phyloP scores from a whole-genome alignment of 345 rosid species.

The Populus deltoides region DNA sequence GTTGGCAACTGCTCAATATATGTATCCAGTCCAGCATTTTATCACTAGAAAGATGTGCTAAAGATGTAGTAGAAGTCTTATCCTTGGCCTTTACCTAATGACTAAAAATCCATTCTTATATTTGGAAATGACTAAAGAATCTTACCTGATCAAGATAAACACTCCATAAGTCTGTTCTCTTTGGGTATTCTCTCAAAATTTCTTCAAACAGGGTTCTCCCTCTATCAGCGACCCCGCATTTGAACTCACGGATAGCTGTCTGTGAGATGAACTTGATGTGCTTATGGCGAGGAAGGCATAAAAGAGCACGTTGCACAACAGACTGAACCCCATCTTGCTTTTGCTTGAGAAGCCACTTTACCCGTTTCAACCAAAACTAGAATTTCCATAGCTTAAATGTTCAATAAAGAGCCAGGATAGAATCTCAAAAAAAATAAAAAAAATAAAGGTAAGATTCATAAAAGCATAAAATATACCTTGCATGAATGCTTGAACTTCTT shows the following conservation, averaged over 20 bases:
- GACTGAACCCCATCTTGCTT: slow-evolving; percentile 63
- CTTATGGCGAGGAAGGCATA: slow-evolving; percentile 78
- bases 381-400: slow-evolving; percentile 11
- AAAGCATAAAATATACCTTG: slow-evolving; percentile 51
- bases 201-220: slow-evolving; percentile 89
- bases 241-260: slow-evolving; percentile 83
- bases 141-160: slow-evolving; percentile 89
- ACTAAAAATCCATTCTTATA: neutral
- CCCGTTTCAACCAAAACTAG: slow-evolving; percentile 76
- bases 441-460: neutral
- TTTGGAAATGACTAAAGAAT: neutral
- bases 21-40: too few relatives aligned
- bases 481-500: slow-evolving; percentile 90
- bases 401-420: neutral
- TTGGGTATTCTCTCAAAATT: slow-evolving; percentile 81
- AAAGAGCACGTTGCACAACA: slow-evolving; percentile 61
- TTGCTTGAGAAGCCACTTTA: slow-evolving; percentile 54
- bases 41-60: too few relatives aligned
- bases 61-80: too few relatives aligned
- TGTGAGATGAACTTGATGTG: slow-evolving; percentile 86
- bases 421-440: neutral
- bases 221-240: slow-evolving; percentile 81
- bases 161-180: slow-evolving; percentile 94
- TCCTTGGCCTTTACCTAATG: neutral
- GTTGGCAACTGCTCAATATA: too few relatives aligned